Conservation (phyloP, 805 yeast genomes). For the Kregervanrija pseudodelftensis region DNA sequence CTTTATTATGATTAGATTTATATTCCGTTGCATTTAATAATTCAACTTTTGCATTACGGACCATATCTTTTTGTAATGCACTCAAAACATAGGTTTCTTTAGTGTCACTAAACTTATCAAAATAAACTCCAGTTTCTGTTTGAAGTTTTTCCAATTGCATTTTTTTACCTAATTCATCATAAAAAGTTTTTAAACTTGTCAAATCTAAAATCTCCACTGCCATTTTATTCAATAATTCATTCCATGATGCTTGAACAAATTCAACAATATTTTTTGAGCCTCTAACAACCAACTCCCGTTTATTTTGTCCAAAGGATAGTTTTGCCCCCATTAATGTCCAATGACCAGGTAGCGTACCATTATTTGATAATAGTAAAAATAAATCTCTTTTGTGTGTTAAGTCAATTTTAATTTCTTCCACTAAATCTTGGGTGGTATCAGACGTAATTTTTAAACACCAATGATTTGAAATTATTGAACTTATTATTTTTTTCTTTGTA, state of each 20-base stretch:
- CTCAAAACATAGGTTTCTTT: slow-evolving; percentile 23
- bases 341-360: slow-evolving; percentile 26
- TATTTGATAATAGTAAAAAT: slow-evolving; percentile 26
- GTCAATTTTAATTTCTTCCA: slow-evolving; percentile 16
- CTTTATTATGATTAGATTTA: slow-evolving; percentile 14
- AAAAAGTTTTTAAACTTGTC: slow-evolving; percentile 13
- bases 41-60: slow-evolving; percentile 21
- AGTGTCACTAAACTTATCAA: slow-evolving; percentile 20
- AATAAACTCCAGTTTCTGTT: slow-evolving; percentile 24
- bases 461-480: slow-evolving; percentile 15
- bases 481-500: slow-evolving; percentile 17
- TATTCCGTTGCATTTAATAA: slow-evolving; percentile 24
- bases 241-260: slow-evolving; percentile 30
- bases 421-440: slow-evolving; percentile 6
- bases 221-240: slow-evolving; percentile 22
- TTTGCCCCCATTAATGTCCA: slow-evolving; percentile 32
- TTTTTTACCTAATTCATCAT: slow-evolving; percentile 11
- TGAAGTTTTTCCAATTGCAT: slow-evolving; percentile 22
- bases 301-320: slow-evolving; percentile 20
- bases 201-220: slow-evolving; percentile 18
- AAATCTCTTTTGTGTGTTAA: slow-evolving; percentile 24
- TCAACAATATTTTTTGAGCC: slow-evolving; percentile 23
- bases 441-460: slow-evolving; percentile 21
- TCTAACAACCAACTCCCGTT: slow-evolving; percentile 21
- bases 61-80: slow-evolving; percentile 19